Conservation (phyloP, 2,329 filamentous ascomycete species). For the Ceratocystis eucalypticola region DNA sequence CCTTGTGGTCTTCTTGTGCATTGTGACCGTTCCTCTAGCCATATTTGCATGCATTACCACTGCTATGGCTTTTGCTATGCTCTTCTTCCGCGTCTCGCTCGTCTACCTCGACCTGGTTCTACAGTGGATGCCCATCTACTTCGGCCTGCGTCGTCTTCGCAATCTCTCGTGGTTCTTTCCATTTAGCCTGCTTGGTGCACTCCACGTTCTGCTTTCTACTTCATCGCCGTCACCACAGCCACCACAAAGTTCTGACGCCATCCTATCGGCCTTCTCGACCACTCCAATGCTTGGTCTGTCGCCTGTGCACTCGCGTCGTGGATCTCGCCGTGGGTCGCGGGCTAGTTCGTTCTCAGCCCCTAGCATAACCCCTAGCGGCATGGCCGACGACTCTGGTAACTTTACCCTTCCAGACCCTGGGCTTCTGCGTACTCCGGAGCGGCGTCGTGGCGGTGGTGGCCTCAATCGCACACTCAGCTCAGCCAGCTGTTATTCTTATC, state of each 20-base stretch:
- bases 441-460: not conserved
- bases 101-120: conserved; percentile 51
- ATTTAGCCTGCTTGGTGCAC: conserved; percentile 11
- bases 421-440: conserved; percentile 2
- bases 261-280: conserved; percentile 25
- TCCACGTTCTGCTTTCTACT: conserved; percentile 8
- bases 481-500: not conserved
- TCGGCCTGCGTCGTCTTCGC: conserved; percentile 26
- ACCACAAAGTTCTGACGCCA: conserved; percentile 26
- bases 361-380: not conserved
- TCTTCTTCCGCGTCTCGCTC: conserved; percentile 45
- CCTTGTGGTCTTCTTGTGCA: conserved; percentile 46
- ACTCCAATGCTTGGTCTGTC: conserved; percentile 19
- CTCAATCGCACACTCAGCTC: conserved; percentile 1
- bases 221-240: conserved; percentile 12
- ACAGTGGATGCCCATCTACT: conserved; percentile 43
- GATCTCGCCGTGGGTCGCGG: conserved; percentile 5
- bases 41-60: conserved; percentile 51
- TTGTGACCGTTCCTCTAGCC: conserved; percentile 50
- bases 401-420: not conserved
- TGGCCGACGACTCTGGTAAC: not conserved
- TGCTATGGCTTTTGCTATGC: conserved; percentile 45
- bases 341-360: not conserved
- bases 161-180: conserved; percentile 27
- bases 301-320: not conserved